Evolutionary conservation across 2,329 filamentous ascomycete species (phyloP).

Genomic region (Ophiosphaerella herpotricha): DNA sequence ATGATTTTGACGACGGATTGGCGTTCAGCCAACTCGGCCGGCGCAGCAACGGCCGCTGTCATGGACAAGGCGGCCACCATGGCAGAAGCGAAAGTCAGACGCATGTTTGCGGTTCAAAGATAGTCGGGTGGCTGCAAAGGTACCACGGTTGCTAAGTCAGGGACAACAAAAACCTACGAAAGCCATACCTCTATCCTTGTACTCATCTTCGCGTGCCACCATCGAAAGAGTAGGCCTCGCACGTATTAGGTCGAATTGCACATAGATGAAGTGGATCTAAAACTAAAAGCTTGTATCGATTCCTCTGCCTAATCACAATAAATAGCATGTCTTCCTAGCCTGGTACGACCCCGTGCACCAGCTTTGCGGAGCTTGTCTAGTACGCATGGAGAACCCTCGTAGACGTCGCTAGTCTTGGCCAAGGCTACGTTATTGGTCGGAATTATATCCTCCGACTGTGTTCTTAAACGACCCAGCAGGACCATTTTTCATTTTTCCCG

Average conservation of each 20-base stretch:
- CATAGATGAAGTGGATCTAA: not conserved
- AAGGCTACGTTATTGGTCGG: not conserved
- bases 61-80: not conserved
- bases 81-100: not conserved
- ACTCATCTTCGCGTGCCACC: not conserved
- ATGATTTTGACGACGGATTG: conserved; percentile 26
- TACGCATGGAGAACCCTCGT: not conserved
- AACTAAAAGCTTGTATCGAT: not conserved
- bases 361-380: not conserved
- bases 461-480: not conserved
- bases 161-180: not conserved
- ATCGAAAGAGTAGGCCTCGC: not conserved
- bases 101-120: not conserved
- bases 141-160: not conserved
- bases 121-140: not conserved
- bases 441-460: not conserved
- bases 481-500: not conserved
- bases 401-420: not conserved
- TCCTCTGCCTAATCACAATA: not conserved
- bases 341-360: not conserved
- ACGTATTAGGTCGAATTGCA: not conserved
- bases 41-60: conserved; percentile 3
- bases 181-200: not conserved
- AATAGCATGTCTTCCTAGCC: not conserved
- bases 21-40: conserved; percentile 7